Percentiles rank a stretch among this genome's conserved stretches.
Evolutionary conservation across 2,329 filamentous ascomycete genomes (phyloP).

Genomic region (Ceratocystis diversiconidia): DNA sequence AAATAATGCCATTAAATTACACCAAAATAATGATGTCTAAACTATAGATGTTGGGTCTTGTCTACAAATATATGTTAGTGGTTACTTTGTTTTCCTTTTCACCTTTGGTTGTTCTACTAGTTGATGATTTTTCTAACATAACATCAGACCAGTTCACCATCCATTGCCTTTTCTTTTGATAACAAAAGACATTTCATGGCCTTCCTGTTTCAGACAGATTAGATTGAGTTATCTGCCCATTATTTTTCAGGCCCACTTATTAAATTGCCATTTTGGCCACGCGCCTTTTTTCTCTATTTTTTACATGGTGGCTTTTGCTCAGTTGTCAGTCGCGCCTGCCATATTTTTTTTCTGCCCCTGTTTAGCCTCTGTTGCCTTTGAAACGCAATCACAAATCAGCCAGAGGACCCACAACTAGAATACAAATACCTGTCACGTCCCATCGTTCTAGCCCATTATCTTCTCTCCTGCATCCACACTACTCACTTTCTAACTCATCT

Average conservation of each 20-base stretch:
- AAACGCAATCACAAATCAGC: constrained; percentile 20
- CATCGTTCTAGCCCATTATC: constrained; percentile 13
- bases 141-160: not conserved
- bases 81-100: not conserved
- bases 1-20: too few species aligned
- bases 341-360: not conserved
- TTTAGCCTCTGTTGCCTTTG: not conserved
- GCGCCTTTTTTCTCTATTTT: constrained; percentile 8
- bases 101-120: not conserved
- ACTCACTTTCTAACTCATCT: constrained; percentile 21
- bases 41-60: too few species aligned
- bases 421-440: constrained; percentile 23
- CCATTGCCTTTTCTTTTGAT: not conserved
- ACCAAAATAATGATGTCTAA: too few species aligned
- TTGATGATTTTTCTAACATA: not conserved
- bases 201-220: not conserved
- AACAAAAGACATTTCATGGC: not conserved
- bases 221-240: not conserved
- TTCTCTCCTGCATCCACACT: constrained; percentile 31
- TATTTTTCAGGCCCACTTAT: not conserved
- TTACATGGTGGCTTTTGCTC: not conserved
- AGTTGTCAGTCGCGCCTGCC: not conserved
- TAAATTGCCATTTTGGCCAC: not conserved
- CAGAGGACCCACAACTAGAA: constrained; percentile 18
- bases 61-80: not conserved